A percentile compares a stretch with the other conserved stretches of the same genome.
phyloP scores from a whole-genome alignment of 768 basidiomycete genomes.

The Cystofilobasidium ferigula region DNA sequence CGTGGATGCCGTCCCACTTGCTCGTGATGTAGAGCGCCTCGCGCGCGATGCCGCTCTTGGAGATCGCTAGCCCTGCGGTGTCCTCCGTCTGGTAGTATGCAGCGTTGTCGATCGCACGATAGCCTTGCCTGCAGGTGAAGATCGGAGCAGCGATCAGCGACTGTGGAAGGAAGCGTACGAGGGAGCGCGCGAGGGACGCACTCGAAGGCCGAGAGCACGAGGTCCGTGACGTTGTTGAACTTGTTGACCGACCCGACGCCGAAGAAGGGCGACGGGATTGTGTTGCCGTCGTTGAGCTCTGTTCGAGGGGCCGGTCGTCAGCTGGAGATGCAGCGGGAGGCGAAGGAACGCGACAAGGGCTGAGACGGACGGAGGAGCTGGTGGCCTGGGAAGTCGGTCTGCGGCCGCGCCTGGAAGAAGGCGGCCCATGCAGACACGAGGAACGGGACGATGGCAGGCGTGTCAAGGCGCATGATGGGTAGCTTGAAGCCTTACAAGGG shows the following conservation, averaged over 20 bases:
- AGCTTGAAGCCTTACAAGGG: too few species aligned
- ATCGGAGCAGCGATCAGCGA: too few species aligned
- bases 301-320: background rate
- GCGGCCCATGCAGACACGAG: background rate
- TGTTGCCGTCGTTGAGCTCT: conserved; percentile 21
- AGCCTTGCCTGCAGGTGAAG: too few species aligned
- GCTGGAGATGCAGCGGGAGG: background rate
- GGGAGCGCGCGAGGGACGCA: too few species aligned
- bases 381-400: conserved; percentile 2
- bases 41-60: conserved; percentile 28
- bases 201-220: background rate
- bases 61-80: conserved; percentile 23
- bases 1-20: conserved; percentile 39
- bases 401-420: background rate
- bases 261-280: conserved; percentile 18
- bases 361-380: background rate
- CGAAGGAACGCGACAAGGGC: background rate
- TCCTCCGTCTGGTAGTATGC: conserved; percentile 35
- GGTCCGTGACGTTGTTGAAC: conserved; percentile 16
- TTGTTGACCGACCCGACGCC: conserved; percentile 22
- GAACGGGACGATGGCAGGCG: background rate
- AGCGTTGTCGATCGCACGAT: background rate
- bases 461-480: too few species aligned
- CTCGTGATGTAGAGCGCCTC: conserved; percentile 48
- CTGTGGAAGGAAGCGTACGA: background rate